These are phyloP conservation scores for Perkinsus chesapeaki DNA, from an alignment of 169 alveolate species.

Conservation along the genomic window DNA sequence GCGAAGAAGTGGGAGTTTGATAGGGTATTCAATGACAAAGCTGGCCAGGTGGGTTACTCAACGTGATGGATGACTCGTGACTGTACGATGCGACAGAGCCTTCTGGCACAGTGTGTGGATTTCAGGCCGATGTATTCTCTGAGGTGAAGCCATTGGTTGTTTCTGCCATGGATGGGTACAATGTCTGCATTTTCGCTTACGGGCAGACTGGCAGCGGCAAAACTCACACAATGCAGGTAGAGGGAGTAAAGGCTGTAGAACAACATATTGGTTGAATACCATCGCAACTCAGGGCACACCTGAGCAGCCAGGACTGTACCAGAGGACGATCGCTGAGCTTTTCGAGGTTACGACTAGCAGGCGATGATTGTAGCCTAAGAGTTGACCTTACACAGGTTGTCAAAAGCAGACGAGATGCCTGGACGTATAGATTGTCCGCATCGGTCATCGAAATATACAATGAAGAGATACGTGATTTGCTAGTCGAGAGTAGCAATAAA, in stretches of 20 bases:
- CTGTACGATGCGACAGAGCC: too few species aligned
- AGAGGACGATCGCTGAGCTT: not conserved
- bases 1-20: not conserved
- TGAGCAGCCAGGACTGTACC: not conserved
- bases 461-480: constrained; percentile 72
- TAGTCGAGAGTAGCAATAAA: constrained; percentile 29
- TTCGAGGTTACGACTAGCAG: not conserved
- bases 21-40: not conserved
- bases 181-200: constrained; percentile 58
- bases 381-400: not conserved
- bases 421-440: not conserved
- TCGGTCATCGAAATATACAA: constrained; percentile 57
- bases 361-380: not conserved
- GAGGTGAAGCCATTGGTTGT: constrained; percentile 19
- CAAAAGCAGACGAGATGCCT: not conserved
- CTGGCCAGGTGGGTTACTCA: not conserved
- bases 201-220: constrained; percentile 62
- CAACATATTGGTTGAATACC: too few species aligned
- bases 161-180: constrained; percentile 52
- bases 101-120: too few species aligned
- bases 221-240: constrained; percentile 43
- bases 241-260: not conserved
- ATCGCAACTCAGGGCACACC: not conserved
- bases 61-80: too few species aligned
- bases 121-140: constrained; percentile 20